A percentile compares a stretch with the other conserved stretches of the same genome.
Evolutionary conservation across 2,329 filamentous ascomycete species (phyloP).

Genomic region (Colletotrichum lupini): DNA sequence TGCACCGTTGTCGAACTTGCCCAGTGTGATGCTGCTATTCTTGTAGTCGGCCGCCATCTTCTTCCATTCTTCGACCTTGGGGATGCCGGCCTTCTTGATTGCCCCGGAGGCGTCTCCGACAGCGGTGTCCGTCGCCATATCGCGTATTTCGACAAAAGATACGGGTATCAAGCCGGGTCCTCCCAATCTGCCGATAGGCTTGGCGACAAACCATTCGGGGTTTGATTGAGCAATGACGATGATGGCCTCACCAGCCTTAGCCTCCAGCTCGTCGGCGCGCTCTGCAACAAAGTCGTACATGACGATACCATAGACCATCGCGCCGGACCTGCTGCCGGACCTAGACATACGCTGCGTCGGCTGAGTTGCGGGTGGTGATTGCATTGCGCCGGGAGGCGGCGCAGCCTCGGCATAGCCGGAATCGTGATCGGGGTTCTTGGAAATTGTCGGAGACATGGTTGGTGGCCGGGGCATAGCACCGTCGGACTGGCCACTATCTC

Average conservation of each 20-base stretch:
- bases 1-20: constrained; percentile 79
- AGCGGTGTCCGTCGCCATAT: constrained; percentile 88
- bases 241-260: constrained; percentile 94
- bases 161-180: constrained; percentile 96
- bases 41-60: constrained; percentile 99
- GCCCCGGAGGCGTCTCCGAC: constrained; percentile 87
- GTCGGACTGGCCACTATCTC: constrained; percentile 83
- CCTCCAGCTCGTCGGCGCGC: constrained; percentile 93
- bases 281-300: constrained; percentile 98
- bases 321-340: constrained; percentile 66
- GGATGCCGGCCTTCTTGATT: constrained; percentile 88
- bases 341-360: constrained; percentile 59
- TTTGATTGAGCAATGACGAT: constrained; percentile 99
- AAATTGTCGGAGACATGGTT: constrained; percentile 49
- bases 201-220: constrained; percentile 98
- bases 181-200: constrained; percentile 97
- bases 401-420: constrained; percentile 82
- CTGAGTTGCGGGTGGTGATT: constrained; percentile 41
- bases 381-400: constrained; percentile 23
- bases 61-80: constrained; percentile 98
- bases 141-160: constrained; percentile 94
- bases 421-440: constrained; percentile 81
- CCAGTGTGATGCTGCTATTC: constrained; percentile 96
- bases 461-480: constrained; percentile 56
- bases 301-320: constrained; percentile 96